phyloP scores from a whole-genome alignment of 805 yeast species.

The Pichia occidentalis region DNA sequence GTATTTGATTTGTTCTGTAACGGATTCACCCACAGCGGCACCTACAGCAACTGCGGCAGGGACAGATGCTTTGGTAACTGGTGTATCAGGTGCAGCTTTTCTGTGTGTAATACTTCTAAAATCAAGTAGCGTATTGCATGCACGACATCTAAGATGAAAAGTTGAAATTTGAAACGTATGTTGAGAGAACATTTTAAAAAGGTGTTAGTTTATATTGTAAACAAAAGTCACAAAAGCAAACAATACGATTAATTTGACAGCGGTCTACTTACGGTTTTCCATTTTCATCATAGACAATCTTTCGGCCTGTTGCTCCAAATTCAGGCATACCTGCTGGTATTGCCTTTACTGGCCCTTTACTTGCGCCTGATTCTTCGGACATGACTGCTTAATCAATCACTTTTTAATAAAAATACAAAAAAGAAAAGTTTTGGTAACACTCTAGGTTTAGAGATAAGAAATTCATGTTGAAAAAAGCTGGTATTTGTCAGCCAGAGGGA shows the following conservation, averaged over 20 bases:
- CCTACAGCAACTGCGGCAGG: constrained; percentile 17
- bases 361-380: constrained; percentile 3
- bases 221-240: background rate
- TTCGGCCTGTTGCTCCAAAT: constrained; percentile 55
- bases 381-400: background rate
- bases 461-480: too few species aligned
- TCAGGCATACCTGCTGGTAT: constrained; percentile 31
- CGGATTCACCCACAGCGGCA: constrained; percentile 10
- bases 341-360: background rate
- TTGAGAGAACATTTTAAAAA: too few species aligned
- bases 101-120: constrained; percentile 53
- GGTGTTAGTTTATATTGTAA: too few species aligned
- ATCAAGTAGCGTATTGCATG: constrained; percentile 79
- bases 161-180: too few species aligned
- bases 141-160: constrained; percentile 76
- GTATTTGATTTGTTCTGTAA: constrained; percentile 27
- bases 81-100: constrained; percentile 16
- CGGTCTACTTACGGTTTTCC: constrained; percentile 93
- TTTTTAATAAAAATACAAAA: too few species aligned
- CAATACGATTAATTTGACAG: background rate
- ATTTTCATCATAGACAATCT: constrained; percentile 72
- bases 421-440: too few species aligned
- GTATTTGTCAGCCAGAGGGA: too few species aligned
- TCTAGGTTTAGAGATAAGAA: background rate
- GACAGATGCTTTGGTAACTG: constrained; percentile 15